Percentiles rank a stretch among this genome's conserved stretches.
phyloP scores from a whole-genome alignment of 257 asterid genomes.

The Datura wrightii region DNA sequence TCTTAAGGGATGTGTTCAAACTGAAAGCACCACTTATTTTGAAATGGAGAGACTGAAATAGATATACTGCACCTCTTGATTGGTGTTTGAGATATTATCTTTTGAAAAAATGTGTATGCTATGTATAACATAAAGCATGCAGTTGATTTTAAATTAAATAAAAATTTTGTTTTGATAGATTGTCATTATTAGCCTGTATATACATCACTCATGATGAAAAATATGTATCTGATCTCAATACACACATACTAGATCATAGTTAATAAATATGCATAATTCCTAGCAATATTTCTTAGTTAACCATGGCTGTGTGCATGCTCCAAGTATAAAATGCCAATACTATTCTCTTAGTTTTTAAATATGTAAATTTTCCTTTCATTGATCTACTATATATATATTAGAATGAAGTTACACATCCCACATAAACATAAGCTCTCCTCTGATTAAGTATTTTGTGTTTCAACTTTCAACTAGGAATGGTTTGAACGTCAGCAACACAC shows the following conservation, averaged over 20 bases:
- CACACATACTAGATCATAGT: too few relatives aligned
- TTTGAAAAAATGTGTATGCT: too few relatives aligned
- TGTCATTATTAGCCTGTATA: too few relatives aligned
- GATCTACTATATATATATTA: neutral
- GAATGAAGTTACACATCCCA: neutral
- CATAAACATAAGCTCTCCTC: neutral
- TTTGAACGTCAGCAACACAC: slow-evolving; percentile 43
- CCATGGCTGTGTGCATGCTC: neutral
- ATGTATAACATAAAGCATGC: too few relatives aligned
- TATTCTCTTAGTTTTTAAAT: neutral
- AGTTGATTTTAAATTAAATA: too few relatives aligned
- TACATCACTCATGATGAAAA: neutral
- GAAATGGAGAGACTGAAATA: too few relatives aligned
- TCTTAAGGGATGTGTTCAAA: too few relatives aligned
- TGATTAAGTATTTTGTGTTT: neutral
- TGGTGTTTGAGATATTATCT: too few relatives aligned
- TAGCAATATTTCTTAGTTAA: neutral
- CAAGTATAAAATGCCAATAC: neutral
- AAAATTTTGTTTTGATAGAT: too few relatives aligned
- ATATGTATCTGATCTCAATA: too few relatives aligned
- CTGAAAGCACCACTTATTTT: too few relatives aligned
- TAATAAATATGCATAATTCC: neutral
- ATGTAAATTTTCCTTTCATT: slow-evolving; percentile 1
- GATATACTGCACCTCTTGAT: too few relatives aligned
- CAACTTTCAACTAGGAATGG: slow-evolving; percentile 41